A percentile compares a stretch with the other conserved stretches of the same genome.
Conservation (phyloP, 768 basidiomycete genomes). For the Phlegmacium glaucopus region DNA sequence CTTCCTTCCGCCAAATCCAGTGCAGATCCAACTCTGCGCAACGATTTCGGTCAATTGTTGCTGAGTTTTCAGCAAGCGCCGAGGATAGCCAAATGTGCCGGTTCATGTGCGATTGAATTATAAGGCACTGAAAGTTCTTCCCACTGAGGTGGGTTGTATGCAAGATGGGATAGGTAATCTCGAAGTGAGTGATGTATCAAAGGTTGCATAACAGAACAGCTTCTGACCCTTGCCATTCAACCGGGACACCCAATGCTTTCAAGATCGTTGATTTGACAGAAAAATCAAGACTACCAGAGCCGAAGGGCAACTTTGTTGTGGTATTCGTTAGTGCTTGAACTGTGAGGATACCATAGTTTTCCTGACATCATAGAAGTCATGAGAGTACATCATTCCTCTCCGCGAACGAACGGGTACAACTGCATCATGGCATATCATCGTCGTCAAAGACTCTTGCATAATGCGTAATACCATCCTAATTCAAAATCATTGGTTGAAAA, state of each 20-base stretch:
- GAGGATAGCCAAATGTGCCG: not conserved
- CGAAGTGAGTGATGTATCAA: conserved; percentile 3
- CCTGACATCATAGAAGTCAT: conserved; percentile 40
- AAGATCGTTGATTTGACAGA: conserved; percentile 1
- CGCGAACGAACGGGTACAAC: conserved; percentile 53
- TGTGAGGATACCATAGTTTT: conserved; percentile 57
- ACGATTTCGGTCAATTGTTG: not conserved
- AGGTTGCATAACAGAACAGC: not conserved
- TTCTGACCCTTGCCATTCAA: not conserved
- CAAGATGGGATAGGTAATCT: not conserved
- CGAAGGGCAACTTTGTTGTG: conserved; percentile 1
- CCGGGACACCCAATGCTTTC: conserved; percentile 1
- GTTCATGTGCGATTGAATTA: not conserved
- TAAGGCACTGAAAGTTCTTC: not conserved
- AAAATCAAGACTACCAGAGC: not conserved
- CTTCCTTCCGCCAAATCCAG: conserved; percentile 1
- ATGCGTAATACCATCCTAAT: conserved; percentile 63
- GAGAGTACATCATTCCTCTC: conserved; percentile 47
- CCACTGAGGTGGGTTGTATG: not conserved
- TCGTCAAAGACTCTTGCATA: conserved; percentile 70
- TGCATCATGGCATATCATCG: conserved; percentile 77
- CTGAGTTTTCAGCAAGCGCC: not conserved
- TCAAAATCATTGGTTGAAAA: not conserved
- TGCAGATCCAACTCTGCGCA: not conserved
- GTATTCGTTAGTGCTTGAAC: conserved; percentile 26